A percentile compares a stretch with the other conserved stretches of the same genome.
Conservation (phyloP, 2,329 filamentous ascomycete genomes). For the Microascus cirrosus region DNA sequence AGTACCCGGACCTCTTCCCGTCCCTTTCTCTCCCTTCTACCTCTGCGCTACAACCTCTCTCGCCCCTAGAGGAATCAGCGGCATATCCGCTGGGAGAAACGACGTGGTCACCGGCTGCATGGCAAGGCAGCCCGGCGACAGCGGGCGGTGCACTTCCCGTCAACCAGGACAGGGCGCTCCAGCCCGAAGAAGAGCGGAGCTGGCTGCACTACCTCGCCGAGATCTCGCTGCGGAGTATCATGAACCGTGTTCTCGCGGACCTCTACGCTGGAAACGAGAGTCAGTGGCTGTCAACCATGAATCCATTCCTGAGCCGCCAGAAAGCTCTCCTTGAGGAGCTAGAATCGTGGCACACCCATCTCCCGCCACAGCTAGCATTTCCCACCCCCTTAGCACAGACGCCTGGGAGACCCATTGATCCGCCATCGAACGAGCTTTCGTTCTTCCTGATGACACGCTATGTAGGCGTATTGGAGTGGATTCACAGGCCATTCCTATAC, state of each 20-base stretch:
- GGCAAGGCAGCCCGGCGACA: no score
- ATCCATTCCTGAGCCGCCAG: not conserved
- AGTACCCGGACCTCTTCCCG: no score
- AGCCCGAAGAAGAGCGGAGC: constrained; percentile 5
- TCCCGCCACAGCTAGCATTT: not conserved
- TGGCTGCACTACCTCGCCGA: constrained; percentile 12
- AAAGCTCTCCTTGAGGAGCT: not conserved
- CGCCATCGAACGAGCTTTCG: no score
- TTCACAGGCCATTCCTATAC: constrained; percentile 18
- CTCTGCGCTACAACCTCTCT: no score
- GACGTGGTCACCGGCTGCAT: no score
- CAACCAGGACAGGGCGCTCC: not conserved
- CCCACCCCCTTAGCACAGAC: not conserved
- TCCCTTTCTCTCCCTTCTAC: no score
- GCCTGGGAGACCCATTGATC: constrained; percentile 8
- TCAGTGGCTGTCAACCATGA: not conserved
- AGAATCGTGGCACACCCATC: no score
- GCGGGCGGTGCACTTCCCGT: not conserved
- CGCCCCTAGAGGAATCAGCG: no score
- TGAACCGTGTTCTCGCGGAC: constrained; percentile 6
- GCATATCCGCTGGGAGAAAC: no score
- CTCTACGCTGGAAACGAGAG: constrained; percentile 1
- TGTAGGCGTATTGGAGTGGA: constrained; percentile 13
- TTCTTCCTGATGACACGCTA: constrained; percentile 12
- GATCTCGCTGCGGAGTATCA: constrained; percentile 10